Evolutionary conservation across 2,329 filamentous ascomycete species (phyloP).

Genomic region (Exophiala phaeomuriformis): DNA sequence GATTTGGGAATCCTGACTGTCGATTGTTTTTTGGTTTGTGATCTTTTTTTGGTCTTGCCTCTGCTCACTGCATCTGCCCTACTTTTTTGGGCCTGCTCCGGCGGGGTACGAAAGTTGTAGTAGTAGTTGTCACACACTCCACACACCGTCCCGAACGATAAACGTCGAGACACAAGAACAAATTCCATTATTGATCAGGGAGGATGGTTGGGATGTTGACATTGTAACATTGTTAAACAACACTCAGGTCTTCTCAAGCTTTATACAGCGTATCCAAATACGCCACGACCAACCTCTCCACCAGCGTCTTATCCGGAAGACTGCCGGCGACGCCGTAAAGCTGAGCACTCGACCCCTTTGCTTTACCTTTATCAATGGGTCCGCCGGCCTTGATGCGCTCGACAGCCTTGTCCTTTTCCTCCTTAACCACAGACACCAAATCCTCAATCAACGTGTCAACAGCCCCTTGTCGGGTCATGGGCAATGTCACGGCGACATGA

Average conservation of each 20-base stretch:
- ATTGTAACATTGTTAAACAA: too few relatives aligned
- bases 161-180: too few relatives aligned
- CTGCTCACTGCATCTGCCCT: too few relatives aligned
- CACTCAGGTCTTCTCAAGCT: slow-evolving; percentile 45
- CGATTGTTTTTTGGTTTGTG: too few relatives aligned
- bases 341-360: slow-evolving; percentile 66
- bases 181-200: too few relatives aligned
- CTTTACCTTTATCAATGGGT: slow-evolving; percentile 38
- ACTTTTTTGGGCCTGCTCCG: too few relatives aligned
- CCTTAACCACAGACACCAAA: slow-evolving; percentile 50
- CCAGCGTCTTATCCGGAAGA: slow-evolving; percentile 89
- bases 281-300: slow-evolving; percentile 79
- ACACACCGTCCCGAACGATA: too few relatives aligned
- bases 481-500: slow-evolving; percentile 87
- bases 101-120: too few relatives aligned
- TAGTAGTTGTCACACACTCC: too few relatives aligned
- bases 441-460: slow-evolving; percentile 74
- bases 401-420: slow-evolving; percentile 73
- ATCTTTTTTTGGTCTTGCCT: too few relatives aligned
- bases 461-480: slow-evolving; percentile 60
- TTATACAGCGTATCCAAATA: slow-evolving; percentile 94
- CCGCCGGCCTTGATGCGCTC: slow-evolving; percentile 45
- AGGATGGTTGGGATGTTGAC: too few relatives aligned
- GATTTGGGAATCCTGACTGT: too few relatives aligned
- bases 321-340: slow-evolving; percentile 93